Evolutionary conservation across 306 rosid genomes (phyloP), one percentile per base, ranked within the genome.

Genomic region (Cucurbita argyrosperma): DNA sequence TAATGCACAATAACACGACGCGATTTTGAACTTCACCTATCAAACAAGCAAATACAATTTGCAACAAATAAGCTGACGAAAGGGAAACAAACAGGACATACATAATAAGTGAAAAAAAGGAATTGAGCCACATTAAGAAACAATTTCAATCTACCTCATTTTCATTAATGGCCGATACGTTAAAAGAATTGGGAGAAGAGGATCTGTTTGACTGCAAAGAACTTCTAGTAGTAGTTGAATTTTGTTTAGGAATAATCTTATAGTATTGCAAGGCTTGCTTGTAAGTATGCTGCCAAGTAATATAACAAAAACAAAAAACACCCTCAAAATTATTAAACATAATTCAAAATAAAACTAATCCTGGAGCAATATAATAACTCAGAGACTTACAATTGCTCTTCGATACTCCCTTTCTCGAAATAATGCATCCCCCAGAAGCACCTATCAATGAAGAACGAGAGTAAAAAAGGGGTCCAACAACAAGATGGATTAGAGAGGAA

Each of bases 21-120:
- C 97, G 56, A 89, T 82, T 85, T 95, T 95, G 84, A 91, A 95
- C 84, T 89, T 95, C 85, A 95, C 96, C 99, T 95, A 87, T 80
- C 79, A 53, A 42, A 73, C 57, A 49, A 75, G 21, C 52, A 5
- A 69, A 23, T 10, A 13, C 7, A 69, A 6, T 30, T 14, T 0
- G 4, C 2, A 14, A 1, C 8, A 49, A 67, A 67, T 5, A 46
- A 67, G 40, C 55, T 46, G 72, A 67, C 4, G 38, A 40, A 39
- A 10, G 69, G 40, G 64, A 52, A 37, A 67, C 14, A 37, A 58
- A 46, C 40, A 38, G 65, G 71, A 38, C 40, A 58, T 58, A 65
- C 78, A 45, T 60, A 56, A 59, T 4, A 60, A 77, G 65, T 74
- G 65, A 56, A 77, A 71, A n/a, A 66, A 21, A 15, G 8, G 35